Percentiles rank a stretch among this genome's conserved stretches.
Conservation (phyloP, 768 basidiomycete species). For the Mrakia hoshinonis region DNA sequence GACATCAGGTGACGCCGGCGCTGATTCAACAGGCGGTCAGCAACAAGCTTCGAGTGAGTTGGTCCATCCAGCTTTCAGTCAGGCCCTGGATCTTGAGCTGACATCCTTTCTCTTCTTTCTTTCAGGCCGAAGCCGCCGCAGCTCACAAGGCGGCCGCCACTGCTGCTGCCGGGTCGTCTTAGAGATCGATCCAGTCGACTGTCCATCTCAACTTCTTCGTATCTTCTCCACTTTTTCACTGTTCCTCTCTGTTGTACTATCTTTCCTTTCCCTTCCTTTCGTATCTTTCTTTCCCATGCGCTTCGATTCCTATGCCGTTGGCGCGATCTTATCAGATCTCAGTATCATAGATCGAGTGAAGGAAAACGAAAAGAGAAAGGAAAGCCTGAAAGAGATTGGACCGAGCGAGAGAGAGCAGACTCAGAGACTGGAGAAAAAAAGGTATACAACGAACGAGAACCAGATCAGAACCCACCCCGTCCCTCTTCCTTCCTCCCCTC, state of each 20-base stretch:
- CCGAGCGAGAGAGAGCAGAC: not conserved
- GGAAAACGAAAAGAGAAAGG: not conserved
- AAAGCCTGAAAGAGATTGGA: too few relatives aligned
- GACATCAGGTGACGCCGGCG: not conserved
- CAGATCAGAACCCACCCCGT: too few relatives aligned
- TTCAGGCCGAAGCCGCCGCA: not conserved
- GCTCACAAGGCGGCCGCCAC: not conserved
- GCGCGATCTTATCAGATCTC: not conserved
- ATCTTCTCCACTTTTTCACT: not conserved
- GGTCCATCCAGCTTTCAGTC: too few relatives aligned
- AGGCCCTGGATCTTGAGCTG: too few relatives aligned
- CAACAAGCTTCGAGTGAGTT: not conserved
- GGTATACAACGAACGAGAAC: too few relatives aligned
- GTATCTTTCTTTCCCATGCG: not conserved
- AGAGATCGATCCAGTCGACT: not conserved
- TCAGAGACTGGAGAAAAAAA: not conserved
- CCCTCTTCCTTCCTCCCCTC: too few relatives aligned
- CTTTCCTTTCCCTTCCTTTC: not conserved
- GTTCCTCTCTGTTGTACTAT: not conserved
- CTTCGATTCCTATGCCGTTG: too few relatives aligned
- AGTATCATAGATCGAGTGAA: not conserved
- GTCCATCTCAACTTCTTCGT: not conserved
- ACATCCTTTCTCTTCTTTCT: not conserved
- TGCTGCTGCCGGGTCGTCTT: not conserved
- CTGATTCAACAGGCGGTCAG: constrained; percentile 5